Conservation (phyloP, 1,284 basidiomycete species). For the Termitomyces sp. region DNA sequence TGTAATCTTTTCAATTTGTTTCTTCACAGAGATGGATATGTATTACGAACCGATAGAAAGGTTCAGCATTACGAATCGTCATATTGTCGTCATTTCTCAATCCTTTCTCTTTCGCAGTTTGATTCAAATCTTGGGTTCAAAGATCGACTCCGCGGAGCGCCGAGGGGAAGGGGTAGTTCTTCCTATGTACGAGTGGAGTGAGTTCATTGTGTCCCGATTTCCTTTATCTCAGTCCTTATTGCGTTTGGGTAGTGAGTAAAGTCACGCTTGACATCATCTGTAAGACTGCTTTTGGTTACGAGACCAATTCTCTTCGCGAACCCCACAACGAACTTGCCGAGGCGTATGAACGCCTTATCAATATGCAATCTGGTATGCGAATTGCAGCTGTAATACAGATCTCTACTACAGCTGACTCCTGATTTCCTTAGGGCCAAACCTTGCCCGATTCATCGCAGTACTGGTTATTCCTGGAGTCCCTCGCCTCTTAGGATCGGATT, state of each 20-base stretch:
- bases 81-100: background rate
- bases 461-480: constrained; percentile 34
- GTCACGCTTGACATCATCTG: constrained; percentile 49
- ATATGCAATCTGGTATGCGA: constrained; percentile 34
- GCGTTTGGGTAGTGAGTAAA: constrained; percentile 36
- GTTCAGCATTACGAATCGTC: constrained; percentile 21
- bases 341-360: constrained; percentile 40
- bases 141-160: constrained; percentile 24
- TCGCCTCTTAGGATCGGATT: constrained; percentile 27
- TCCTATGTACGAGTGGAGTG: constrained; percentile 44
- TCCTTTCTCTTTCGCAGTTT: constrained; percentile 25
- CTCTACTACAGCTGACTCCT: background rate
- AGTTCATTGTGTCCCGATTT: constrained; percentile 15
- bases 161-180: constrained; percentile 27
- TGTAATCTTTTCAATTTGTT: constrained; percentile 13
- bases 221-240: background rate
- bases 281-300: constrained; percentile 44
- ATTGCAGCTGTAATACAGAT: background rate
- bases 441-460: constrained; percentile 33
- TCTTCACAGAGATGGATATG: constrained; percentile 37
- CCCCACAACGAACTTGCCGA: constrained; percentile 42
- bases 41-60: constrained; percentile 42
- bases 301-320: constrained; percentile 39
- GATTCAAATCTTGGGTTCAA: constrained; percentile 31
- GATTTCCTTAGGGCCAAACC: constrained; percentile 27